phyloP scores from a whole-genome alignment of 129 eudicot genomes.

The Flaveria robusta region DNA sequence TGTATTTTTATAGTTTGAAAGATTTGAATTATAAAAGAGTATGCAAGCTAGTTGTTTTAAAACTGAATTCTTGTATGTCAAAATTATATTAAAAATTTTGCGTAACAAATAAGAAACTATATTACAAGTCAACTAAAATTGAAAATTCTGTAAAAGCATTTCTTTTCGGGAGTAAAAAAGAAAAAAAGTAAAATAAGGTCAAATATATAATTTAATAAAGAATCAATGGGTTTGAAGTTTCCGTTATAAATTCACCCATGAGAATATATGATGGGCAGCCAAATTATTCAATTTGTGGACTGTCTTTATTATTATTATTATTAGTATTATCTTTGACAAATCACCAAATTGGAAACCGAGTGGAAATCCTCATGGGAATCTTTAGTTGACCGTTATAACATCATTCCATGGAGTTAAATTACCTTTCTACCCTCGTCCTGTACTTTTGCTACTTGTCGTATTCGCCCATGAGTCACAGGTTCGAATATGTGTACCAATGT shows the following conservation, averaged over 20 bases:
- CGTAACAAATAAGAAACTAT: too few species aligned
- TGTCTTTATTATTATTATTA: conserved; percentile 2
- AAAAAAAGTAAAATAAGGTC: neutral
- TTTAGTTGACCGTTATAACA: conserved; percentile 41
- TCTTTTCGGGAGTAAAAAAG: too few species aligned
- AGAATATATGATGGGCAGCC: conserved; percentile 1
- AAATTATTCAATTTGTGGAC: conserved; percentile 28
- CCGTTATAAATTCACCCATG: conserved; percentile 25
- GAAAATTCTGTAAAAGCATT: too few species aligned
- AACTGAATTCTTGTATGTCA: too few species aligned
- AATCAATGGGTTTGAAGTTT: neutral
- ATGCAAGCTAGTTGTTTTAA: too few species aligned
- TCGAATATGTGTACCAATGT: too few species aligned
- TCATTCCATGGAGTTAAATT: neutral
- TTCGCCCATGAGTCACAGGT: neutral
- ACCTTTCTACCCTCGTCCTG: neutral
- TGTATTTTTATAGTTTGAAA: too few species aligned
- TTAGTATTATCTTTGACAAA: conserved; percentile 25
- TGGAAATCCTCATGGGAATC: conserved; percentile 22
- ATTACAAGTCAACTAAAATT: too few species aligned
- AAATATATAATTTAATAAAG: neutral
- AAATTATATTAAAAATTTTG: too few species aligned
- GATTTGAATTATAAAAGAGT: neutral
- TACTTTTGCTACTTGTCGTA: neutral
- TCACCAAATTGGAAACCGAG: conserved; percentile 25